Base-by-base conservation (phyloP, 2,329 filamentous ascomycete genomes). In the Ilyonectria mors-panacis region DNA sequence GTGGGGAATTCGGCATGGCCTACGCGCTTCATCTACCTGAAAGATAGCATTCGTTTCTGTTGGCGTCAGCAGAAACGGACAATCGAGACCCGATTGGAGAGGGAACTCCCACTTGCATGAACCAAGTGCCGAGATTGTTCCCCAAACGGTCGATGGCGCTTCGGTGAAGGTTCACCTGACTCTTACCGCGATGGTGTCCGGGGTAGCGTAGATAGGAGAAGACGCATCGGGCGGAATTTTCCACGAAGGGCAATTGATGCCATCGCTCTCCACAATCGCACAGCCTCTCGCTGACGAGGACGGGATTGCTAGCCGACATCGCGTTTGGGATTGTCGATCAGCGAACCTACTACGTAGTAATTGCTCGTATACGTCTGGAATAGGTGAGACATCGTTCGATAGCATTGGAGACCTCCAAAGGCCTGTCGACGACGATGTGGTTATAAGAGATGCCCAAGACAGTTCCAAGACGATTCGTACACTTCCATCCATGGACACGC, bases 21-120 rank as follows among this genome's bases (percentile, higher is more conserved):
- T 19, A 19, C 51, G 33, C 30, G 51, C 39, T 55, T 26, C 33
- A 35, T 55, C 33, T 55, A 55, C 37, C 19, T 55, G 33, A 37
- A 19, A 39, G 35, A 33, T 26, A 10, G 33, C 33, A 39, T 39
- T 35, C 10, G 51, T 26, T 39, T 37, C 30, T 23, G 10, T 10
- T 21, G 21, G 9, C n/a, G 48, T 35, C 30, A 42, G 28, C 19
- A 17, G 19, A 26, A 23, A 4, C n/a, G 12, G n/a, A n/a, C 17
- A 6, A 6, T 17, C 7, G n/a, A n/a, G 7, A 55, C 2, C 21
- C 26, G n/a, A 39, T 35, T 55, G 17, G 33, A n/a, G 2, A 12
- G 13, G 33, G 7, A 8, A 42, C 7, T 15, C 19, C 39, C 15
- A 42, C 19, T 42, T 42, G 39, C 39, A 42, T 42, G 39, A n/a